A percentile compares a stretch with the other conserved stretches of the same genome.
phyloP scores from a whole-genome alignment of 2,329 filamentous ascomycete species.

The Cladosporium sp. region DNA sequence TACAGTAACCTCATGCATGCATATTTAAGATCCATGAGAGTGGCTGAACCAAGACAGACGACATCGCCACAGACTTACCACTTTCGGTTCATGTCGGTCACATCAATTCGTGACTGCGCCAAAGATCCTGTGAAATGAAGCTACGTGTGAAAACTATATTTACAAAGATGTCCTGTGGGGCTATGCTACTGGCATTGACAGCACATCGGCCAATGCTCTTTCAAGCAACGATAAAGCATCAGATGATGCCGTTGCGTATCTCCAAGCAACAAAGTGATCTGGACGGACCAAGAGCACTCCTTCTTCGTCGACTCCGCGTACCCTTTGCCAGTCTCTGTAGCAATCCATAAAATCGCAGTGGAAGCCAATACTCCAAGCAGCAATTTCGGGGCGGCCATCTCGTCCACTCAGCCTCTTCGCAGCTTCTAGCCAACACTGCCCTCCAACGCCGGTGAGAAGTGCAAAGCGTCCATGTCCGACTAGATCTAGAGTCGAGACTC shows the following conservation, averaged over 20 bases:
- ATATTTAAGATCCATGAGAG: no score
- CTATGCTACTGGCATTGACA: background rate
- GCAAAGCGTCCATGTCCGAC: slow-evolving; percentile 55
- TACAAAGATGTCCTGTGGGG: no score
- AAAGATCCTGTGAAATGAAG: no score
- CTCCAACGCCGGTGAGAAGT: background rate
- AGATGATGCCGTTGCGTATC: slow-evolving; percentile 25
- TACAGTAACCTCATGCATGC: no score
- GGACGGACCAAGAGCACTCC: slow-evolving; percentile 60
- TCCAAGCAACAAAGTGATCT: slow-evolving; percentile 60
- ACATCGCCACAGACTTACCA: no score
- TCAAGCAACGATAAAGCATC: background rate
- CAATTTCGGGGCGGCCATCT: slow-evolving; percentile 43
- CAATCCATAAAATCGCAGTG: slow-evolving; percentile 58
- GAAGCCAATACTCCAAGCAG: slow-evolving; percentile 51
- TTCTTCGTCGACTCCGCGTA: slow-evolving; percentile 56
- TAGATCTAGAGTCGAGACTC: slow-evolving; percentile 60
- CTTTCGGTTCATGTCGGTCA: no score
- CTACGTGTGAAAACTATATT: no score
- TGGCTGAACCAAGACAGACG: no score
- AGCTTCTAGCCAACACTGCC: background rate
- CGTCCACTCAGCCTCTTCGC: background rate
- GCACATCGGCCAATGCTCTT: background rate
- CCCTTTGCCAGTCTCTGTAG: slow-evolving; percentile 59
- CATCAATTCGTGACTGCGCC: no score